phyloP scores from a whole-genome alignment of 2,329 filamentous ascomycete species.

The Aureobasidium leucospermi region DNA sequence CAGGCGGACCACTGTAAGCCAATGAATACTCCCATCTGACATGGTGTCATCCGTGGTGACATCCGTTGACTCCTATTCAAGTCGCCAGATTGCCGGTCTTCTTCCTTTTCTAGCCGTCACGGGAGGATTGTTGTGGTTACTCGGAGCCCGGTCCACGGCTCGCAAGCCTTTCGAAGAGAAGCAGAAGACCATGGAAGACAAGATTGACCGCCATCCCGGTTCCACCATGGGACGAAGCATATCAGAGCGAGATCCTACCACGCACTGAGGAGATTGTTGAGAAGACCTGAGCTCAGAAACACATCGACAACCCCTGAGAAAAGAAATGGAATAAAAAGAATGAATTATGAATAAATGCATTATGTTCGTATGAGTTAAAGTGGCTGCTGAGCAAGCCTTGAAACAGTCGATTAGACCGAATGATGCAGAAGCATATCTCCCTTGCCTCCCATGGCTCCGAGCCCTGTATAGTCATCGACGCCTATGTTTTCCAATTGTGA shows the following conservation, averaged over 20 bases:
- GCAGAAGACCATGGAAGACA: not conserved
- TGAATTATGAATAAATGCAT: conserved; percentile 1
- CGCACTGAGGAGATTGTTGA: not conserved
- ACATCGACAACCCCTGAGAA: not conserved
- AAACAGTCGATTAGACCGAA: not conserved
- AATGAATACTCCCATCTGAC: no score
- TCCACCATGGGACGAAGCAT: not conserved
- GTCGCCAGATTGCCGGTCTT: not conserved
- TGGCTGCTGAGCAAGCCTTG: not conserved
- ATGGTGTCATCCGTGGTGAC: no score
- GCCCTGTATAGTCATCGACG: not conserved
- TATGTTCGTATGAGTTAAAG: not conserved
- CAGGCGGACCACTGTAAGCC: not conserved
- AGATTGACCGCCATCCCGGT: not conserved
- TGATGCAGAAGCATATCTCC: not conserved
- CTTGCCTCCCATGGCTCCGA: not conserved
- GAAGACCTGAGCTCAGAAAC: not conserved
- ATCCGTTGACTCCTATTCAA: not conserved
- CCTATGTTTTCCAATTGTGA: not conserved
- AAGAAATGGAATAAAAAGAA: not conserved
- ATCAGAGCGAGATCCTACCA: not conserved
- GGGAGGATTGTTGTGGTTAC: not conserved
- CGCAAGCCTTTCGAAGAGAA: not conserved
- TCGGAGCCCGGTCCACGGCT: not conserved
- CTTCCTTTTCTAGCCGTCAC: not conserved